Evolutionary conservation across 2,329 filamentous ascomycete species (phyloP).

Genomic region (Botrytis galanthina): DNA sequence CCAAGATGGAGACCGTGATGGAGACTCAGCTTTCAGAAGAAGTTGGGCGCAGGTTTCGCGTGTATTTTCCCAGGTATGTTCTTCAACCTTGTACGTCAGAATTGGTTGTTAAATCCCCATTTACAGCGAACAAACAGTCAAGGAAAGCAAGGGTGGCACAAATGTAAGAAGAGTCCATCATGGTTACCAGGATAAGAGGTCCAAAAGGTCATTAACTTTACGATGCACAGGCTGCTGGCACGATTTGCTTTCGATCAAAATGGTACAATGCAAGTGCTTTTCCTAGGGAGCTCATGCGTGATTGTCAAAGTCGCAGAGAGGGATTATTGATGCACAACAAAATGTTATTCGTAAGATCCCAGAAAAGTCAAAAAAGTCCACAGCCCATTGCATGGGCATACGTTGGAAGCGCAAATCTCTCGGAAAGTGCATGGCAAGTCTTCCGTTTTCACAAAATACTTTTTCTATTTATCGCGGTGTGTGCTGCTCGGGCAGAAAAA

Average conservation of each 20-base stretch:
- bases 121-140: constrained; percentile 56
- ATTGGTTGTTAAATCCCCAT: background rate
- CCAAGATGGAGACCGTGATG: constrained; percentile 24
- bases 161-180: constrained; percentile 43
- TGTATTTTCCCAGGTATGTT: constrained; percentile 72
- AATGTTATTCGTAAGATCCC: constrained; percentile 53
- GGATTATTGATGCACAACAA: constrained; percentile 90
- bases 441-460: background rate
- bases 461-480: background rate
- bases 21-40: constrained; percentile 31
- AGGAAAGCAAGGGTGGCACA: constrained; percentile 60
- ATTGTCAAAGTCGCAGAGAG: constrained; percentile 68
- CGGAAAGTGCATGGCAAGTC: constrained; percentile 84
- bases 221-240: constrained; percentile 62
- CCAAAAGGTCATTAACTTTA: background rate
- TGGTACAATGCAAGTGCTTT: constrained; percentile 70
- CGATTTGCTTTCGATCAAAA: constrained; percentile 72
- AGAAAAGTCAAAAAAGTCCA: constrained; percentile 1
- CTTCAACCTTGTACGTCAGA: background rate
- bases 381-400: constrained; percentile 68
- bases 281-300: constrained; percentile 67
- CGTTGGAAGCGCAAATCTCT: constrained; percentile 86
- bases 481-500: background rate
- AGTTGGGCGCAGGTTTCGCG: constrained; percentile 55
- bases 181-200: background rate